Evolutionary conservation across 1,139 yeast genomes (phyloP), one percentile per base, ranked within the genome.

Genomic region (Geotrichum histeridarum): DNA sequence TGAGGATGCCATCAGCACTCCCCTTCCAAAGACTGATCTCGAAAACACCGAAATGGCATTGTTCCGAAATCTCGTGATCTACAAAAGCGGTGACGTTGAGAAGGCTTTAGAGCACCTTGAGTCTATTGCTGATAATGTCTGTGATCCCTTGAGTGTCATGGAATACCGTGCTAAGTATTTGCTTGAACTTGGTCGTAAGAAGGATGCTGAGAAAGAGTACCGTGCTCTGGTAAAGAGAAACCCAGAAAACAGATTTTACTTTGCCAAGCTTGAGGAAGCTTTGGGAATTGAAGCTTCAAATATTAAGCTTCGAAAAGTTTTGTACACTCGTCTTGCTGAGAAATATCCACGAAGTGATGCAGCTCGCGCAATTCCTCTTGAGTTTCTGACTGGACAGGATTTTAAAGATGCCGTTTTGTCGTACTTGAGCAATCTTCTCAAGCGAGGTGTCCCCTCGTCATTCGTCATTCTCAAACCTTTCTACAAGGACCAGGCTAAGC

Each of bases 291-390:
- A 70, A 14, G 64, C 67, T 37, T 65, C 62, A 33, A 63, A 70
- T 49, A 53, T 48, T 15, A 49, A 60, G 36, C 58, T 65, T 50
- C 63, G 69, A 17, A 55, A 56, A 18, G 62, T 62, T 39, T 71
- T 90, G 55, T 90, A 89, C 67, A 79, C 77, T 50, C 83, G 81
- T 61, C 73, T 91, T 59, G 77, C 80, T 1, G 70, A 66, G 48
- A 84, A 86, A 64, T 93, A 89, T 68, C 98, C 98, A 41, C 81
- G 79, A 60, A 82, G 95, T 1, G 96, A 90, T 66, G 84, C 94
- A 33, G 90, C 95, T 36, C 78, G 77, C 60, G 82, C 80, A 61
- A 76, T 89, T 50, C 97, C 97, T 17, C 77, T 93, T 65, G 78
- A 86, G 8, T 88, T 88, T 62, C 72, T 87, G 49, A 74, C 80